Conservation (phyloP, 495 filamentous ascomycete species). For the Aspergillus haitiensis region DNA sequence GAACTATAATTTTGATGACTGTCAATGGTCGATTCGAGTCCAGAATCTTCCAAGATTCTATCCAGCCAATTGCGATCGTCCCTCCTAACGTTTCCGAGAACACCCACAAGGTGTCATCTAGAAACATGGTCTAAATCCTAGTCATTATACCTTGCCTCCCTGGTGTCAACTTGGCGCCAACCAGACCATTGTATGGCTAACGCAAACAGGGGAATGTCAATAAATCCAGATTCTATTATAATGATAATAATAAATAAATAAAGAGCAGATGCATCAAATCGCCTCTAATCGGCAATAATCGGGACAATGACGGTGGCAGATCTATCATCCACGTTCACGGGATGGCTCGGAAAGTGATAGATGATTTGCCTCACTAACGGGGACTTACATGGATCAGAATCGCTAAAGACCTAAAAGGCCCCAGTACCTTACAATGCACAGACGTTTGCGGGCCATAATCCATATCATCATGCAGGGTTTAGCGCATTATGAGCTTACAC, state of each 20-base stretch:
- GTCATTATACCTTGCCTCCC: background rate
- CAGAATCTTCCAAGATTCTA: background rate
- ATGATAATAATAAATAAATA: background rate
- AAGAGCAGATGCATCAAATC: background rate
- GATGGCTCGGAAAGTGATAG: background rate
- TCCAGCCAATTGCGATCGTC: background rate
- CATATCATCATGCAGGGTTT: conserved; percentile 20
- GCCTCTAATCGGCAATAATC: background rate
- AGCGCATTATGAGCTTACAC: background rate
- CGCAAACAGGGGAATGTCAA: too few relatives aligned
- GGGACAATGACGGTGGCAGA: background rate
- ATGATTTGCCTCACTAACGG: background rate
- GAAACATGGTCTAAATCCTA: background rate
- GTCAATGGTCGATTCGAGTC: background rate
- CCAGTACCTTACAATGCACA: conserved; percentile 16
- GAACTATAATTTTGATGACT: too few relatives aligned
- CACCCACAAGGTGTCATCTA: background rate
- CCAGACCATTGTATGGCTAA: too few relatives aligned
- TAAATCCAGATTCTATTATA: too few relatives aligned
- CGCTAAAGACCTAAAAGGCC: background rate
- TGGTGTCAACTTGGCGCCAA: background rate
- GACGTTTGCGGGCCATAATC: conserved; percentile 5
- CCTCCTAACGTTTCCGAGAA: background rate
- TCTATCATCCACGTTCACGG: background rate
- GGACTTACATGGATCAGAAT: background rate